These are phyloP conservation scores for Vitis rotundifolia DNA, from an alignment of 164 flowering plant species.

Conservation along the genomic window DNA sequence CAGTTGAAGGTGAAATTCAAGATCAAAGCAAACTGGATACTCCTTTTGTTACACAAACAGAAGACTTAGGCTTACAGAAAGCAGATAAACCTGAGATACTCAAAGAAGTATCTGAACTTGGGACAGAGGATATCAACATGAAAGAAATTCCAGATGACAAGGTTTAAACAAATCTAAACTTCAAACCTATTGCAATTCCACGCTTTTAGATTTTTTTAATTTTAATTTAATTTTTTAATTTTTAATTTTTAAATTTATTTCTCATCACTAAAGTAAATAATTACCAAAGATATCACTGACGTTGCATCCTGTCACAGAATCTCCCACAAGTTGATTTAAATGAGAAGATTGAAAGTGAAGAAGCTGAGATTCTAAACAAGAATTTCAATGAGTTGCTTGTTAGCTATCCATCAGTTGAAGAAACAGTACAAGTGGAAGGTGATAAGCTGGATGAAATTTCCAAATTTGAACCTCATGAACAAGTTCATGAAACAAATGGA, in stretches of 20 bases:
- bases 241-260: no score
- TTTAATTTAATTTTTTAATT: no score
- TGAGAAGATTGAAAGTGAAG: not conserved
- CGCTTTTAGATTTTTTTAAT: no score
- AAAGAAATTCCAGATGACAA: slow-evolving; percentile 6
- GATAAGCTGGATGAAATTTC: slow-evolving; percentile 10
- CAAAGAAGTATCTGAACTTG: not conserved
- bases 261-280: no score
- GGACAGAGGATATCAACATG: not conserved
- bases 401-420: slow-evolving; percentile 4
- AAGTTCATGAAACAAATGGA: slow-evolving; percentile 13
- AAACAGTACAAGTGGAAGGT: slow-evolving; percentile 1
- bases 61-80: not conserved
- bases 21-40: not conserved
- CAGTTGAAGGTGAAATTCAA: not conserved
- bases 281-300: no score
- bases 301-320: no score
- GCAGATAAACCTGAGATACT: slow-evolving; percentile 1
- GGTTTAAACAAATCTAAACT: not conserved
- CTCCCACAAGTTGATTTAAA: not conserved
- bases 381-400: not conserved
- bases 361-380: not conserved
- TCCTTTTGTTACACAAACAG: not conserved
- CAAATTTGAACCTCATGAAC: slow-evolving; percentile 11
- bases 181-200: not conserved